Evolutionary conservation across 1,284 basidiomycete genomes (phyloP).

Genomic region (Trichosporon sp.): DNA sequence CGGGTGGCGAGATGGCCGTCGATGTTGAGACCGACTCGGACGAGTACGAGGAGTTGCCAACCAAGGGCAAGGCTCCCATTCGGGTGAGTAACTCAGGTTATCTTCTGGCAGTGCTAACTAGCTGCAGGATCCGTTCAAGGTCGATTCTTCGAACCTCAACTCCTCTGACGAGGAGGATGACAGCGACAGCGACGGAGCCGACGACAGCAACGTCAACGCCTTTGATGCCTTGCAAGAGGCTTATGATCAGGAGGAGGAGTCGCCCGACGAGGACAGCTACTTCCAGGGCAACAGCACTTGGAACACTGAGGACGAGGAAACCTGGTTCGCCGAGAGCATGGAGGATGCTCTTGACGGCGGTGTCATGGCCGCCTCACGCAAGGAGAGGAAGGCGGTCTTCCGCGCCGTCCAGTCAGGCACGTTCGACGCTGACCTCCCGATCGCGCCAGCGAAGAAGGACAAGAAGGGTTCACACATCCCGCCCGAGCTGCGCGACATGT

Average conservation of each 20-base stretch:
- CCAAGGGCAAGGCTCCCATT: constrained; percentile 24
- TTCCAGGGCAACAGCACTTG: constrained; percentile 13
- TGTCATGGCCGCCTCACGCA: constrained; percentile 59
- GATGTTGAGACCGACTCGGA: constrained; percentile 30
- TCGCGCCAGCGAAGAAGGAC: constrained; percentile 44
- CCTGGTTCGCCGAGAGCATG: constrained; percentile 30
- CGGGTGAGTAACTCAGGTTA: background rate
- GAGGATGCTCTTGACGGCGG: constrained; percentile 63
- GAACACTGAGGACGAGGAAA: constrained; percentile 31
- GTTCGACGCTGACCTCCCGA: constrained; percentile 60
- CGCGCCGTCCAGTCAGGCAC: constrained; percentile 66
- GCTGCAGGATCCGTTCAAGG: constrained; percentile 8
- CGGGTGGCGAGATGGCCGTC: constrained; percentile 11
- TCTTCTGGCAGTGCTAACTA: constrained; percentile 5
- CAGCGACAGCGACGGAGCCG: constrained; percentile 27
- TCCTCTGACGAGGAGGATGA: constrained; percentile 28
- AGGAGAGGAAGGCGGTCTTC: constrained; percentile 66
- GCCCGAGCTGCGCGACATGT: constrained; percentile 68
- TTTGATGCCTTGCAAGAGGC: constrained; percentile 9
- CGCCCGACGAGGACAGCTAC: constrained; percentile 11
- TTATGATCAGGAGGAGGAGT: constrained; percentile 26
- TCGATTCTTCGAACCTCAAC: constrained; percentile 19
- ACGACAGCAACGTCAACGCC: constrained; percentile 26
- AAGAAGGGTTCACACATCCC: constrained; percentile 65
- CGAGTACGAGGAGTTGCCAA: constrained; percentile 30